Percentiles rank a stretch among this genome's conserved stretches.
phyloP scores from a whole-genome alignment of 176 grass and related monocot genomes.

The Ensete glaucum region DNA sequence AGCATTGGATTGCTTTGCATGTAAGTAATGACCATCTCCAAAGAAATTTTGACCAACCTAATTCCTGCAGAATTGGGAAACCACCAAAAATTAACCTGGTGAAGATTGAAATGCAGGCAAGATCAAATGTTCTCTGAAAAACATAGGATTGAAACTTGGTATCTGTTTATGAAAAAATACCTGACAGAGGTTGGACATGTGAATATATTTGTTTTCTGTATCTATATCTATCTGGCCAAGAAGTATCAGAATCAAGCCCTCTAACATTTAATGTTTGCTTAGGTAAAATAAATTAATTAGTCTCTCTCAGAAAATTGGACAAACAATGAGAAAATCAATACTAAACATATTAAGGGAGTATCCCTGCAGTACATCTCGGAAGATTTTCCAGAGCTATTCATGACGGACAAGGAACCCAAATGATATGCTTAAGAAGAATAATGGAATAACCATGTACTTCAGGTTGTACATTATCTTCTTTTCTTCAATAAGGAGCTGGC shows the following conservation, averaged over 20 bases:
- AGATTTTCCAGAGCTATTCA: background rate
- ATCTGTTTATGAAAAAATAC: background rate
- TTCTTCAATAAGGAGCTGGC: slow-evolving; percentile 86
- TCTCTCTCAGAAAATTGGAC: background rate
- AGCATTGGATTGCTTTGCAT: too few relatives aligned
- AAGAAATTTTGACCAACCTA: background rate
- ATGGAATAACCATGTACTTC: background rate
- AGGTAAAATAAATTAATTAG: background rate
- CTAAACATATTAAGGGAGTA: background rate
- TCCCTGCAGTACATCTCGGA: background rate
- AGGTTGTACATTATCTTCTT: slow-evolving; percentile 26
- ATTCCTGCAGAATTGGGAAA: background rate
- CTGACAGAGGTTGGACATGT: background rate
- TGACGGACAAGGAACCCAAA: background rate
- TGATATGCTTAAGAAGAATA: background rate
- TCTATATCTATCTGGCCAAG: background rate
- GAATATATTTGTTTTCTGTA: background rate
- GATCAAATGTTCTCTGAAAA: too few relatives aligned
- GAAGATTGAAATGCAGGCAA: background rate
- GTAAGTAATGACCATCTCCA: background rate
- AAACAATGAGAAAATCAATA: background rate
- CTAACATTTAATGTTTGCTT: background rate
- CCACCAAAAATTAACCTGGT: background rate
- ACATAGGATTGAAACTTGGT: background rate
- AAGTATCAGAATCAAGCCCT: background rate